phyloP scores from a whole-genome alignment of 306 rosid species.

The Glycyrrhiza uralensis region DNA sequence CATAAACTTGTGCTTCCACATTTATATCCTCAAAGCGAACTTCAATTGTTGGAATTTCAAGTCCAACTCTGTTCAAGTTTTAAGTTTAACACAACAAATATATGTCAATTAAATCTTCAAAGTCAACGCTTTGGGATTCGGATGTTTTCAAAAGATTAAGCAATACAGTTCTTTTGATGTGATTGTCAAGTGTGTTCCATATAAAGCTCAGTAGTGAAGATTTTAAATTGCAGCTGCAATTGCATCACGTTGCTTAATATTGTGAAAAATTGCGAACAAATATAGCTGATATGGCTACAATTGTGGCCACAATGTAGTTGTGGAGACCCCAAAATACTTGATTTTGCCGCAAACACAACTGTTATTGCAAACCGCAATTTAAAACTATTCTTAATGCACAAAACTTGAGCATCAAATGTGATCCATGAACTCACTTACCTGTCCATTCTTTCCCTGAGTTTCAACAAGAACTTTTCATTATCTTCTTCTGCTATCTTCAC shows the following conservation, averaged over 20 bases:
- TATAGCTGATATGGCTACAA: no score
- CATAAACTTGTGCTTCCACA: constrained; percentile 69
- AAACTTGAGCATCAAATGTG: not conserved
- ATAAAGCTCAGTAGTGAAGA: no score
- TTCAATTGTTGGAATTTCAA: constrained; percentile 73
- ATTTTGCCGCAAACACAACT: no score
- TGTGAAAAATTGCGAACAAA: no score
- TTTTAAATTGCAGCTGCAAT: no score
- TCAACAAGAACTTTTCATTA: constrained; percentile 32
- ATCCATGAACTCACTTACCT: constrained; percentile 36
- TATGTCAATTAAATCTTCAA: not conserved
- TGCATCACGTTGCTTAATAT: no score
- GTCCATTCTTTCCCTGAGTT: constrained; percentile 30
- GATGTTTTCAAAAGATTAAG: not conserved
- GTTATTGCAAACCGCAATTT: no score
- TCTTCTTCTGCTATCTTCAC: constrained; percentile 71
- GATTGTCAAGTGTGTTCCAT: no score
- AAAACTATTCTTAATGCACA: no score
- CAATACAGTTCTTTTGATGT: not conserved
- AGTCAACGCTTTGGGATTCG: not conserved
- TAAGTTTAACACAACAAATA: not conserved
- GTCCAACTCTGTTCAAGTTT: constrained; percentile 33
- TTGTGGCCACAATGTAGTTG: no score
- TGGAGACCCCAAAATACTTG: no score
- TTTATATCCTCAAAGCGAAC: constrained; percentile 62